Evolutionary conservation across 2,329 filamentous ascomycete species (phyloP), one percentile per base, ranked within the genome.

Genomic region (Curvularia hawaiiensis): DNA sequence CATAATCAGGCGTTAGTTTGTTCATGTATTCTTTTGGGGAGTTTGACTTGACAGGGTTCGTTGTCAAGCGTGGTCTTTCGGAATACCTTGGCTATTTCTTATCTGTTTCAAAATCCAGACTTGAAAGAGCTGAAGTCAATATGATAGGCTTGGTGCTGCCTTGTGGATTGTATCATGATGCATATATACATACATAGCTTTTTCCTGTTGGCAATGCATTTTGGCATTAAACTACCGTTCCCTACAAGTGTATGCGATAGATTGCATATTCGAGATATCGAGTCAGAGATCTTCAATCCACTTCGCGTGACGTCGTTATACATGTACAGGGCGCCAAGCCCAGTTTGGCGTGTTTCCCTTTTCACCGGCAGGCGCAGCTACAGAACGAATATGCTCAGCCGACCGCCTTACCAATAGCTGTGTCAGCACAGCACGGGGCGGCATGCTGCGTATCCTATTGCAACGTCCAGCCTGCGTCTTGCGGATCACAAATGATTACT

Each of bases 311-410:
- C 50, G 56, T 59, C 39, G 53, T 44, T 33, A 51, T 45, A 52
- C 52, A 55, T 49, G 35, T 16, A 55, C 43, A 14, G 48, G 52
- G 51, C 44, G 55, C 57, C 54, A 60, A 59, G 54, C 51, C 38
- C 38, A 50, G 30, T 24, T 24, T 38, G 47, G 46, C 30, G 44
- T 24, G 22, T 24, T 24, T 49, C 52, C 52, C 55, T 58, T 61
- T 55, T 63, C 47, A 64, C 59, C 61, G 59, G 59, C 58, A 52
- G 45, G 48, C 24, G 47, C 22, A 18, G 12, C 39, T 39, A 30
- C 40, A 53, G 50, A 49, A 47, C 45, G 48, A 46, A 48, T 44
- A 35, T 44, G 26, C 38, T 44, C 50, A 54, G 50, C 52, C 54
- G 47, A 50, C 49, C 52, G 55, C 62, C 54, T 56, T 20, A 50